phyloP scores from a whole-genome alignment of 2,329 filamentous ascomycete genomes.

The Trichoderma lentiforme region DNA sequence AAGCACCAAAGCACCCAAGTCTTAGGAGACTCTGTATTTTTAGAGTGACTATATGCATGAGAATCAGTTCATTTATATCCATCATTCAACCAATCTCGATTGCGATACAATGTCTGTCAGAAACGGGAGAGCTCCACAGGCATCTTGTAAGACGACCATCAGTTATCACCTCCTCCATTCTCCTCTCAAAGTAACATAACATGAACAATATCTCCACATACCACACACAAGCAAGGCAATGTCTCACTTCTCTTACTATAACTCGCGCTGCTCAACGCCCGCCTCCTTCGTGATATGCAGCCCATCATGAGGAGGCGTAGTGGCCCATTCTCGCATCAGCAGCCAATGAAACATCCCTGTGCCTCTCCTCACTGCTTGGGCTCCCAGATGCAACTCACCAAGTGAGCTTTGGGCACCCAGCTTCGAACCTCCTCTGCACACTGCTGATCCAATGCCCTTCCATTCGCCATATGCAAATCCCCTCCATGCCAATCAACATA shows the following conservation, averaged over 20 bases:
- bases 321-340: background rate
- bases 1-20: background rate
- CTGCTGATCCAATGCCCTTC: background rate
- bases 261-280: background rate
- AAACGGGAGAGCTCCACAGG: background rate
- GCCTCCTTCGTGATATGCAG: background rate
- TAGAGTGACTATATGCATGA: background rate
- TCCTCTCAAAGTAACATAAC: background rate
- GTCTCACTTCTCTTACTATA: background rate
- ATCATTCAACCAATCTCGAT: background rate
- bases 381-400: background rate
- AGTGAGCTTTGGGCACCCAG: background rate
- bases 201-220: background rate
- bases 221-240: background rate
- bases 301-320: background rate
- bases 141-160: background rate
- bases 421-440: background rate
- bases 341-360: background rate
- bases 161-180: background rate
- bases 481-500: constrained; percentile 1
- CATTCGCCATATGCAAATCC: background rate
- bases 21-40: background rate
- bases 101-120: background rate
- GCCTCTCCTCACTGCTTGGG: background rate
- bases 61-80: background rate